Evolutionary conservation across 331 rosid species (phyloP), one percentile per base, ranked within the genome.

Genomic region (Malus hybrid): DNA sequence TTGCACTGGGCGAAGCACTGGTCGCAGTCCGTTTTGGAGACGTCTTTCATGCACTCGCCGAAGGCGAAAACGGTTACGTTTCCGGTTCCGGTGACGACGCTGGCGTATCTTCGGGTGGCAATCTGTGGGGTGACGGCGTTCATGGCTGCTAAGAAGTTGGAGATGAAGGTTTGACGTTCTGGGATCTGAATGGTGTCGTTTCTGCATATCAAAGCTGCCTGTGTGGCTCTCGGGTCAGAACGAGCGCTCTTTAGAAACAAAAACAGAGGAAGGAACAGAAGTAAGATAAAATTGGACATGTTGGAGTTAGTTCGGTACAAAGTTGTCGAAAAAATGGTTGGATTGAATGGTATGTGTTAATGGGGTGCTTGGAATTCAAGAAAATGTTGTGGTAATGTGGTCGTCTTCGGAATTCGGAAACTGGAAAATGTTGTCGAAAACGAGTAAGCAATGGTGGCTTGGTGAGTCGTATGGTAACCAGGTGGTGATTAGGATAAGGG

Each of bases 41-140:
- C 89, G 69, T 92, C 93, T 12, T 22, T 82, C 90, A 92, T 84
- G 85, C 97, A 92, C 90, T 88, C 84, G 0, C 85, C 94, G 27
- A 87, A 82, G 4, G 94, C 87, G 56, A 74, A 86, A 11, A 93
- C 94, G 16, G 86, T 69, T 65, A 67, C 24, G 80, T 83, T 90
- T 5, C 78, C 83, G 1, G 89, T 66, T 9, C 96, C 93, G 16
- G 85, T 86, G 6, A 76, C 60, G 2, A 76, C 84, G 27, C 85
- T 76, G 1, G 85, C 97, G 65, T 56, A 82, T 52, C 83, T n/a
- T 39, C 80, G 82, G 0, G 16, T 1, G n/a, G 78, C 65, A 61
- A 87, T 67, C 2, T 82, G 63, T 46, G 89, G 86, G 18, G 87
- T 88, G 18, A 92, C 44, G 0, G 85, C 50, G 55, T 86, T 85